A percentile compares a stretch with the other conserved stretches of the same genome.
These are phyloP conservation scores for Sporisorium exsertum DNA, from an alignment of 1,284 basidiomycete genomes.

Conservation along the genomic window DNA sequence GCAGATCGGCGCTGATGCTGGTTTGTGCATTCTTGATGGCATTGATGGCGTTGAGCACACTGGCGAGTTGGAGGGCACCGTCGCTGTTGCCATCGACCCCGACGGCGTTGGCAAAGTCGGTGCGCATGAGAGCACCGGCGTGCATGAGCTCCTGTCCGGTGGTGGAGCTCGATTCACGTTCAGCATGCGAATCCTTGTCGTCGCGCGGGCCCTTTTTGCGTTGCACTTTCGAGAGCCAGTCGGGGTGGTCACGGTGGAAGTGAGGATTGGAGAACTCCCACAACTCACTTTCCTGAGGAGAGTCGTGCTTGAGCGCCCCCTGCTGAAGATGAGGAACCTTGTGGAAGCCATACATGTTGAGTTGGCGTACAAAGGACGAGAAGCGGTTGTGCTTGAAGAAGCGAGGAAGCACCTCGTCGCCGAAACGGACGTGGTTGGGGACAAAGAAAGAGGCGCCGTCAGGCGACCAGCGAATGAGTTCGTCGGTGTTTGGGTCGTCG, in stretches of 20 bases:
- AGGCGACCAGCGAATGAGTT: slow-evolving; percentile 89
- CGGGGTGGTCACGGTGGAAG: slow-evolving; percentile 89
- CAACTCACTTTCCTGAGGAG: slow-evolving; percentile 78
- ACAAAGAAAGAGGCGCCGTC: slow-evolving; percentile 92
- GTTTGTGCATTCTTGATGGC: slow-evolving; percentile 92
- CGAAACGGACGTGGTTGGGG: slow-evolving; percentile 91
- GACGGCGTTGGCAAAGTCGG: slow-evolving; percentile 34
- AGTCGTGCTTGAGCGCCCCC: slow-evolving; percentile 78
- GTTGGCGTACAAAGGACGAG: slow-evolving; percentile 86
- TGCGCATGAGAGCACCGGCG: slow-evolving; percentile 51
- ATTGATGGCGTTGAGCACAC: slow-evolving; percentile 82
- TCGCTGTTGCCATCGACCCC: slow-evolving; percentile 14
- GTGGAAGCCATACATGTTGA: slow-evolving; percentile 78
- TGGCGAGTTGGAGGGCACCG: slow-evolving; percentile 57
- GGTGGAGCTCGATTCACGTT: slow-evolving; percentile 26
- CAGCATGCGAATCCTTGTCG: slow-evolving; percentile 41
- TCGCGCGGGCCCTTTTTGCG: slow-evolving; percentile 73
- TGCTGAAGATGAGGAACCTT: slow-evolving; percentile 86
- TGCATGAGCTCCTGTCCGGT: slow-evolving; percentile 45
- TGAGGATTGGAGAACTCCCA: slow-evolving; percentile 94
- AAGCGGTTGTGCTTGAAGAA: slow-evolving; percentile 75
- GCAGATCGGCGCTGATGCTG: slow-evolving; percentile 86
- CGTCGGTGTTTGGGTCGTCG: slow-evolving; percentile 82
- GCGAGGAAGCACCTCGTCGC: slow-evolving; percentile 75
- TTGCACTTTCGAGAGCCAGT: slow-evolving; percentile 88